Evolutionary conservation across 305 asterid species (phyloP).

Genomic region (Solanum hybrid): DNA sequence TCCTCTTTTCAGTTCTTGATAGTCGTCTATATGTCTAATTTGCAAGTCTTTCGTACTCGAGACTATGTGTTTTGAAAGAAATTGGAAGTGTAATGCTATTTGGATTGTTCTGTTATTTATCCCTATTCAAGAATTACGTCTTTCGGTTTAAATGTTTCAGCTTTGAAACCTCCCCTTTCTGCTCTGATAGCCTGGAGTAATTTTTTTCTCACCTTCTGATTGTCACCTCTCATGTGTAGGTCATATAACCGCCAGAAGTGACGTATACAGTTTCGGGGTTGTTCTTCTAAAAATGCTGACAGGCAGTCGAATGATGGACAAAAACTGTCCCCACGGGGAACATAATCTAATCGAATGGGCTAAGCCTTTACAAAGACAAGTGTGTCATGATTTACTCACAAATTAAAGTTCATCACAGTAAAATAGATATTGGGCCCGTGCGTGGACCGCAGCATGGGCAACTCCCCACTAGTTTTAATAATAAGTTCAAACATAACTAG

Average conservation of each 20-base stretch:
- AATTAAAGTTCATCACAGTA: no score
- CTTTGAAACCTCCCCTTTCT: neutral
- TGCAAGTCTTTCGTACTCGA: neutral
- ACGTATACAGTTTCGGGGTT: conserved; percentile 20
- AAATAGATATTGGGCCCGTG: no score
- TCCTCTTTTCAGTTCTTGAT: neutral
- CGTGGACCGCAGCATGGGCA: no score
- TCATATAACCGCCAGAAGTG: conserved; percentile 16
- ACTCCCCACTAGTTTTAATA: neutral
- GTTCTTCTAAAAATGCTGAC: conserved; percentile 19
- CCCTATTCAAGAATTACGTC: neutral
- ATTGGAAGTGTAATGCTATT: neutral
- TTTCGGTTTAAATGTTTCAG: neutral
- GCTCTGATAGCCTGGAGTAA: neutral
- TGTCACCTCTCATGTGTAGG: conserved; percentile 1
- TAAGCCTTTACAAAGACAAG: neutral
- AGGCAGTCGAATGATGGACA: conserved; percentile 13
- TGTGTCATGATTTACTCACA: no score
- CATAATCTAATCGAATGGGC: conserved; percentile 20
- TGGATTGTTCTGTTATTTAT: neutral
- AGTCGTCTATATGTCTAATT: neutral
- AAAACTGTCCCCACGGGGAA: conserved; percentile 11
- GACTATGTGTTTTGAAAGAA: neutral
- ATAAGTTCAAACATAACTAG: neutral
- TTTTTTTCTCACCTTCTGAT: neutral